Evolutionary conservation across 2,329 filamentous ascomycete genomes (phyloP), one percentile per base, ranked within the genome.

Genomic region (Atkinsonella hypoxylon): DNA sequence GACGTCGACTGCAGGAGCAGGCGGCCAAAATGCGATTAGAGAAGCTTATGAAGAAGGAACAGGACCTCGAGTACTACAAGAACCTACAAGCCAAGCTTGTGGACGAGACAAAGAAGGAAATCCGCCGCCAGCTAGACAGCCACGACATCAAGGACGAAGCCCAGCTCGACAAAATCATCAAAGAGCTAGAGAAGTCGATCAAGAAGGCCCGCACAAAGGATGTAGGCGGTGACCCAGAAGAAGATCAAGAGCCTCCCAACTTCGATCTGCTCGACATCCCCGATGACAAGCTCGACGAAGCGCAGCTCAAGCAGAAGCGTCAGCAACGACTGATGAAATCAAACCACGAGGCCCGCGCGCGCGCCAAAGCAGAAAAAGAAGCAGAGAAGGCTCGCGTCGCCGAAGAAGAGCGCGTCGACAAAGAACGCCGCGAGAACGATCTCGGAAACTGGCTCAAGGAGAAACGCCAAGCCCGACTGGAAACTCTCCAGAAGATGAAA

Each of bases 21-120:
- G 93, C 93, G 0, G 91, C 91, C 10, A 97, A 95, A 68, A 95
- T 96, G 89, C 84, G 93, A 8, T 72, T 98, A 0, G 93, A 98
- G 57, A 95, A 95, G 61, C 74, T 98, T 45, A 88, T 97, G 64
- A 87, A 87, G 62, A 98, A 98, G 67, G 93, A 98, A 68, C 83
- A 95, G 63, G 90, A 97, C 64, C 72, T 97, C 1, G 90, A 95
- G 58, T 96, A 95, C 67, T 96, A 90, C 73, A 89, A 89, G 63
- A 81, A 89, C 53, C 71, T 98, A 4, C 89, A 94, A 61, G 67
- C 73, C 34, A 81, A 81, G 55, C 73, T 96, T 10, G 77, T 75
- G 1, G 81, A 84, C 22, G 80, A 87, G 58, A 90, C 83, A 43
- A 98, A 97, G 70, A 97, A 97, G 67, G 93, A 97, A 63, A 83